A percentile compares a stretch with the other conserved stretches of the same genome.
phyloP scores from a whole-genome alignment of 352 stramenopile genomes.

The Phytophthora macrochlamydospora region DNA sequence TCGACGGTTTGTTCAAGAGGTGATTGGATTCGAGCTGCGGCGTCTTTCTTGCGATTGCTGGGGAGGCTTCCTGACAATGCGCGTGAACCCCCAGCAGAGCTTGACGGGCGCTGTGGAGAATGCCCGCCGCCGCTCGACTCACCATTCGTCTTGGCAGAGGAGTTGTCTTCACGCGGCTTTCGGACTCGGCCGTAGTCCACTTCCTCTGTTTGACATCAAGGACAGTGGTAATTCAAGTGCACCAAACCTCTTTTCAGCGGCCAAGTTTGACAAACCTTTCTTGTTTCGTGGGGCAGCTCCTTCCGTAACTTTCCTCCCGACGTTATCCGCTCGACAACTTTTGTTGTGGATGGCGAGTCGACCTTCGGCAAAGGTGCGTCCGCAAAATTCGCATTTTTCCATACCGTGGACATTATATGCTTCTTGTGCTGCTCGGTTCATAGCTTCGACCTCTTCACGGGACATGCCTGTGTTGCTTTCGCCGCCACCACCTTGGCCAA shows the following conservation, averaged over 20 bases:
- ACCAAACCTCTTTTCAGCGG: neutral
- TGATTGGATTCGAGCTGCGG: conserved; percentile 41
- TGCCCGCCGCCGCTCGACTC: neutral
- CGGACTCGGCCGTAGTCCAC: conserved; percentile 41
- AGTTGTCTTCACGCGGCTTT: conserved; percentile 11
- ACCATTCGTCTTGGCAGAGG: conserved; percentile 13
- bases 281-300: conserved; percentile 60
- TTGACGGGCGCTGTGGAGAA: conserved; percentile 21
- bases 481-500: conserved; percentile 33
- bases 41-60: conserved; percentile 64
- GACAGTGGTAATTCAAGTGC: neutral
- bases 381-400: conserved; percentile 81
- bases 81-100: conserved; percentile 18
- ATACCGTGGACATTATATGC: conserved; percentile 77
- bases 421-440: conserved; percentile 70
- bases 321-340: conserved; percentile 55
- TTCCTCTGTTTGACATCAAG: conserved; percentile 18
- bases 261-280: conserved; percentile 36
- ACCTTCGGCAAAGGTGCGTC: conserved; percentile 75
- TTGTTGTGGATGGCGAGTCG: conserved; percentile 71
- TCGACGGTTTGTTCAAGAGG: conserved; percentile 40
- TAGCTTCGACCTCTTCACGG: conserved; percentile 66
- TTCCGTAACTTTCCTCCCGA: conserved; percentile 52
- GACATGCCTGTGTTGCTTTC: conserved; percentile 33
- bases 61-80: conserved; percentile 55